These are phyloP conservation scores for Flaveria trinervia DNA, from an alignment of 129 eudicot species.

Conservation along the genomic window DNA sequence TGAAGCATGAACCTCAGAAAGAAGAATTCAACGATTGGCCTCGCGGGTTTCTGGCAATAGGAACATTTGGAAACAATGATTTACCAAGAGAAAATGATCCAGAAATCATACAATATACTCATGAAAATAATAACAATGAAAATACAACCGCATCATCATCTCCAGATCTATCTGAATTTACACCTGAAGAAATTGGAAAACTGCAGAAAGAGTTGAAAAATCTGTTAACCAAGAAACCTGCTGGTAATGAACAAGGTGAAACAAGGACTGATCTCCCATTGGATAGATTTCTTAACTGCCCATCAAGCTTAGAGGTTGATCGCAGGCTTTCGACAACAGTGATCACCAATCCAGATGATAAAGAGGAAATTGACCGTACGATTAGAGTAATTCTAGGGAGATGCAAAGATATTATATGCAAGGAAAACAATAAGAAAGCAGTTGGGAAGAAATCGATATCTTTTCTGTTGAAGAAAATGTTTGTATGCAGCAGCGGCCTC, in stretches of 20 bases:
- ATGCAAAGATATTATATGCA: slow-evolving; percentile 76
- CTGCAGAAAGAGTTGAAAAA: slow-evolving; percentile 71
- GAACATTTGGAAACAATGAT: slow-evolving; percentile 77
- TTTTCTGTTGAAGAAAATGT: slow-evolving; percentile 82
- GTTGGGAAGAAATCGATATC: slow-evolving; percentile 73
- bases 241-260: slow-evolving; percentile 38
- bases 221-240: slow-evolving; percentile 66
- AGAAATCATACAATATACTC: slow-evolving; percentile 33
- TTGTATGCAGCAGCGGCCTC: slow-evolving; percentile 77
- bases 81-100: slow-evolving; percentile 27
- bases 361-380: slow-evolving; percentile 77
- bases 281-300: slow-evolving; percentile 97
- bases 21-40: slow-evolving; percentile 82
- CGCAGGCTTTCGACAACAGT: slow-evolving; percentile 62
- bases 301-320: slow-evolving; percentile 95
- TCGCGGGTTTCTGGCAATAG: slow-evolving; percentile 72
- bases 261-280: slow-evolving; percentile 61
- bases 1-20: slow-evolving; percentile 50
- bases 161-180: slow-evolving; percentile 85
- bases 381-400: slow-evolving; percentile 83
- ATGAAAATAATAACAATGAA: neutral
- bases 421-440: slow-evolving; percentile 64
- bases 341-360: slow-evolving; percentile 45
- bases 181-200: slow-evolving; percentile 89
- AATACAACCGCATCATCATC: slow-evolving; percentile 42